A percentile compares a stretch with the other conserved stretches of the same genome.
Evolutionary conservation across 208 protist genomes (phyloP).

Genomic region (Strigomonas culicis): DNA sequence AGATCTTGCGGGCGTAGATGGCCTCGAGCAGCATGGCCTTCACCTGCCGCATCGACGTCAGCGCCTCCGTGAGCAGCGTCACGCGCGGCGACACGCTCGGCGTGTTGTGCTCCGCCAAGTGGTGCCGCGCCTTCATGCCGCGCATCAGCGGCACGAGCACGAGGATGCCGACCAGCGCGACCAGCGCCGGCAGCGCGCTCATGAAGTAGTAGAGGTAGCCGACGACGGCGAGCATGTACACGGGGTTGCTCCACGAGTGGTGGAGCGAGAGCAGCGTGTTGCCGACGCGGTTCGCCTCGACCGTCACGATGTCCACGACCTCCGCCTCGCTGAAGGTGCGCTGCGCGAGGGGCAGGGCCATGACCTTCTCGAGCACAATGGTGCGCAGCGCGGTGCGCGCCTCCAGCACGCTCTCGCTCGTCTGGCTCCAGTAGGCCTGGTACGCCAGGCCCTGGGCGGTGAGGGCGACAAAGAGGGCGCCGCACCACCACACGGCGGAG

Average conservation of each 20-base stretch:
- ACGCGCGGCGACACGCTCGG: constrained; percentile 23
- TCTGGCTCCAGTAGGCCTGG: constrained; percentile 40
- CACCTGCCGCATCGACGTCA: constrained; percentile 41
- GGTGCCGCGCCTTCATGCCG: constrained; percentile 17
- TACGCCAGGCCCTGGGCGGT: constrained; percentile 38
- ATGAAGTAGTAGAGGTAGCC: constrained; percentile 41
- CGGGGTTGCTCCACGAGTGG: constrained; percentile 50
- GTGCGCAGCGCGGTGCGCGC: constrained; percentile 42
- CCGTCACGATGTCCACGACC: constrained; percentile 42
- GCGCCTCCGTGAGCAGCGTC: constrained; percentile 32
- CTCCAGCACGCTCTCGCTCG: constrained; percentile 42
- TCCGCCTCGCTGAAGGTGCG: constrained; percentile 49
- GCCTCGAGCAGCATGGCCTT: constrained; percentile 55
- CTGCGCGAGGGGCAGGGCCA: constrained; percentile 56
- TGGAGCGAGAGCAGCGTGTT: constrained; percentile 40
- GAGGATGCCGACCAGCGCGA: constrained; percentile 23
- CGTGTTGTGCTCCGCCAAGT: constrained; percentile 22
- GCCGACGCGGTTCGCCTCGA: constrained; percentile 38
- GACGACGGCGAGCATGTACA: constrained; percentile 24
- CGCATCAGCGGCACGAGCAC: constrained; percentile 34
- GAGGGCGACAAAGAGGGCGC: constrained; percentile 31
- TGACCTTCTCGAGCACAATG: constrained; percentile 57
- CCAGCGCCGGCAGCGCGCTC: constrained; percentile 29
- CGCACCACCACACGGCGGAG: constrained; percentile 17
- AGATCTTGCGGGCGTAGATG: constrained; percentile 27